A percentile compares a stretch with the other conserved stretches of the same genome.
These are phyloP conservation scores for Kodamaea arcana DNA, from an alignment of 1,139 yeast genomes.

Conservation along the genomic window DNA sequence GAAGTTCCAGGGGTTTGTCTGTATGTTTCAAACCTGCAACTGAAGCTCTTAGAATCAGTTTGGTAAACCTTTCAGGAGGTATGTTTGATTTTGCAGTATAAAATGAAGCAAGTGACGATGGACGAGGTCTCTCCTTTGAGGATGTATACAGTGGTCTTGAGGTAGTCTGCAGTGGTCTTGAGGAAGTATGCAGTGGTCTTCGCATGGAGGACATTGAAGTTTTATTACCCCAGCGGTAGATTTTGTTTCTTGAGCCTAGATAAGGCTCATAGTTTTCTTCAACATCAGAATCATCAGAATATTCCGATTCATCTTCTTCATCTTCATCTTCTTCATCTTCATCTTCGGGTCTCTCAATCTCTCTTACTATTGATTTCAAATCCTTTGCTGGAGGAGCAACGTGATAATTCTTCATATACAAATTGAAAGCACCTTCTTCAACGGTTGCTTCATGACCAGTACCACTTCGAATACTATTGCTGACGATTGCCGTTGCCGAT, in stretches of 20 bases:
- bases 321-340: conserved; percentile 1
- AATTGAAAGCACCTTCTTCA: conserved; percentile 11
- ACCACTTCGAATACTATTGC: conserved; percentile 11
- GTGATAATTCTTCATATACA: conserved; percentile 3
- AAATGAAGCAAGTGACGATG: conserved; percentile 1
- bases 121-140: neutral
- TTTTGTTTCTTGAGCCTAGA: neutral
- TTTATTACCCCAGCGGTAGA: neutral
- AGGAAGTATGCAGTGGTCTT: neutral
- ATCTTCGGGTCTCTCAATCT: neutral
- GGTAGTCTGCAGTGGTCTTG: neutral
- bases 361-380: neutral
- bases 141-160: neutral
- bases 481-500: conserved; percentile 12
- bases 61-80: neutral
- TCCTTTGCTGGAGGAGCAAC: neutral
- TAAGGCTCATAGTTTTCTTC: neutral
- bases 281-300: neutral
- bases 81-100: neutral
- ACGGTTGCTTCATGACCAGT: neutral
- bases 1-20: too few species aligned
- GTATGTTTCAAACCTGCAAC: too few species aligned
- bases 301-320: conserved; percentile 2
- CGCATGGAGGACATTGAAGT: neutral
- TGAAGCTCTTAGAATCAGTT: conserved; percentile 1